Evolutionary conservation across 1,284 basidiomycete species (phyloP), one percentile per base, ranked within the genome.

Genomic region (Microbotryum violaceum): DNA sequence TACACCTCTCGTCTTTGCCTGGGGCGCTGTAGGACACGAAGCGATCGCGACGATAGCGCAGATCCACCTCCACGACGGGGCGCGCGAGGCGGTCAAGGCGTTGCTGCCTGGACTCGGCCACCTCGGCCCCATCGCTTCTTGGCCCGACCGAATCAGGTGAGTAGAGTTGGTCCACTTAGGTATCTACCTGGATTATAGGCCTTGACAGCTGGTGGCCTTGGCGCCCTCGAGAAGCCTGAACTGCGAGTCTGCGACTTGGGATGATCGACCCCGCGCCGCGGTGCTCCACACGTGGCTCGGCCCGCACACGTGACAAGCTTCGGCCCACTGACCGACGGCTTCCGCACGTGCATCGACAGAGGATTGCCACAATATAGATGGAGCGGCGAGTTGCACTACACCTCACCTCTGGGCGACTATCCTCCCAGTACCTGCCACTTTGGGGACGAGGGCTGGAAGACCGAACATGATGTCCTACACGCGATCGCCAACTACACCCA

Each of bases 31-130:
- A 12, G 75, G 75, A 14, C 74, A 75, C 60, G 70, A 72, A 46
- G 70, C 73, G 42, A 72, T 73, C 1, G 74, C 71, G 4, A 76
- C 74, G 4, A 72, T 75, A 56, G 74, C 75, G 31, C 73, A 75
- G 60, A 72, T 74, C 25, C 72, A 74, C 57, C 67, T 76, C 6
- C 70, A 73, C 60, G 68, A 68, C 2, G 47, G 57, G 0, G 71
- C 74, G 27, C 61, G 69, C 46, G 58, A 63, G 47, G 61, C 70
- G 25, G 70, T 73, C 37, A 42, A 42, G 16, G 37, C 37, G 37
- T 12, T 18, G 37, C 12, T 42, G 37, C 37, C 37, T 42, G 37
- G 16, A 12, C 16, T 10, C 42, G 76, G 76, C 21, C 73, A 76
- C 54, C 67, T 77, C 9, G 74, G 74, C 1, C 68, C 71, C 14